Evolutionary conservation across 2,329 filamentous ascomycete genomes (phyloP).

Genomic region (Aspergillus sp.): DNA sequence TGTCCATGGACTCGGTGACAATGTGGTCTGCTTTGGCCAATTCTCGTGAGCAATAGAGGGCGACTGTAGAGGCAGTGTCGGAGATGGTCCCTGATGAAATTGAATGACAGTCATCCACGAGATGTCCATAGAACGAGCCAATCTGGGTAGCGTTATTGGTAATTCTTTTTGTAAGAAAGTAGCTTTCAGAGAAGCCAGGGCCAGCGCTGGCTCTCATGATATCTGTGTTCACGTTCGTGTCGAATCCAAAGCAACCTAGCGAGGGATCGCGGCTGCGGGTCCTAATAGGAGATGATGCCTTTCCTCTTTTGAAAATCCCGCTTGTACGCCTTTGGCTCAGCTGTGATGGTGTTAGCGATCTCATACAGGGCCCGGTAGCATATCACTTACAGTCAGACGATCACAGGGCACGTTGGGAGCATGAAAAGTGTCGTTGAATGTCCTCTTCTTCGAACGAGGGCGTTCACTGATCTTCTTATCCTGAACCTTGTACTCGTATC

Average conservation of each 20-base stretch:
- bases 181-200: slow-evolving; percentile 27
- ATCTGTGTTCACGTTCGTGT: background rate
- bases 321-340: slow-evolving; percentile 23
- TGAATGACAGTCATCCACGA: background rate
- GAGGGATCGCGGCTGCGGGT: slow-evolving; percentile 15
- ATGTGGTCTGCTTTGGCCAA: background rate
- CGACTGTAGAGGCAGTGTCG: background rate
- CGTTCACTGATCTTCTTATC: background rate
- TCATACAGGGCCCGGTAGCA: background rate
- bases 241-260: background rate
- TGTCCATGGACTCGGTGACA: background rate
- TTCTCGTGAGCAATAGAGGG: background rate
- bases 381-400: slow-evolving; percentile 54
- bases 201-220: slow-evolving; percentile 4
- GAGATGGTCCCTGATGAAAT: background rate
- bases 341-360: slow-evolving; percentile 20
- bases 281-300: slow-evolving; percentile 35
- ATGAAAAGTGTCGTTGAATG: slow-evolving; percentile 59
- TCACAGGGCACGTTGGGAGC: slow-evolving; percentile 56
- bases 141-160: background rate
- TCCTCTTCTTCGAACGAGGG: slow-evolving; percentile 24
- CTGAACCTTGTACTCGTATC: slow-evolving; percentile 52
- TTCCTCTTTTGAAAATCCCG: slow-evolving; percentile 42
- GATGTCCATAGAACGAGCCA: background rate
- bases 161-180: background rate